Evolutionary conservation across 495 filamentous ascomycete genomes (phyloP), one percentile per base, ranked within the genome.

Genomic region (Trichoderma erinaceum): DNA sequence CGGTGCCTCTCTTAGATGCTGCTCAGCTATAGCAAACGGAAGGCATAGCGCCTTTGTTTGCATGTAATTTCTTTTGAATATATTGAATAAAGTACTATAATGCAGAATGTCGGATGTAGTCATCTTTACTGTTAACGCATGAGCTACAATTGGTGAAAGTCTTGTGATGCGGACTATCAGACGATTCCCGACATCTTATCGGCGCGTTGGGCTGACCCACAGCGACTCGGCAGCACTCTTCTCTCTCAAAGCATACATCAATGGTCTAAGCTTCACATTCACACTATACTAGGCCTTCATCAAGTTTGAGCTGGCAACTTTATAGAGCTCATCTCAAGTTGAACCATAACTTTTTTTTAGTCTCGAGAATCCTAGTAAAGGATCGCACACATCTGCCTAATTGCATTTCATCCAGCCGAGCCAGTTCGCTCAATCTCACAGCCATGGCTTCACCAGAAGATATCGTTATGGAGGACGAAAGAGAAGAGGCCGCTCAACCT

Each of bases 401-500:
- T n/a, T n/a, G 6, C 1, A 46, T 21, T 1, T 52, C 18, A 52
- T 23, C 48, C 48, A 52, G 25, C 18, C 21, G 43, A 15, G n/a
- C 27, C 56, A 1, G 2, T 61, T 32, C 12, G 25, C n/a, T 32
- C 23, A 27, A 23, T 32, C 12, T 32, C 25, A 29, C 56, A 32
- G 16, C 27, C 56, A 61, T 61, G 56, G 23, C 56, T 16, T 61
- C 56, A 29, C 65, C 65, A 6, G 15, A 46, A 8, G 65, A 66
- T 23, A 46, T 66, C 27, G 41, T 46, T 44, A 66, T 66, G 65
- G 43, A 43, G 7, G 65, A 32, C 32, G 67, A 63, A 38, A 63
- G 23, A 27, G 64, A 71, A 50, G 72, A 74, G 67, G 71, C 13
- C 15, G 6, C 25, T 7, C 56, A 32, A 12, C 23, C 74, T 65